Percentiles rank a stretch among this genome's conserved stretches.
Conservation (phyloP, 495 filamentous ascomycete species). For the Staphylotrichum longicolle region DNA sequence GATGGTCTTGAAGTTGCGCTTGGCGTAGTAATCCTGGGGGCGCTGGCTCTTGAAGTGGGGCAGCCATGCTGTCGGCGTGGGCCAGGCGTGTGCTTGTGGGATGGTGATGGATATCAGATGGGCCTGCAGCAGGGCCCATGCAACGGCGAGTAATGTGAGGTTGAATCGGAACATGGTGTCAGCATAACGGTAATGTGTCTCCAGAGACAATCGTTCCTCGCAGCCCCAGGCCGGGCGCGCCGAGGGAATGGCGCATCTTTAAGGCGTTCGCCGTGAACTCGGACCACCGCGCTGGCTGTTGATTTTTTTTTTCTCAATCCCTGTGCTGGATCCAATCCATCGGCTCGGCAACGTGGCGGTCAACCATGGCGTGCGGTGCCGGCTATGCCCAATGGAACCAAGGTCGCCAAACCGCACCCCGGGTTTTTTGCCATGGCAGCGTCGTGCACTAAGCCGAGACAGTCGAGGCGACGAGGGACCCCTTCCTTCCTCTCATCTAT, state of each 20-base stretch:
- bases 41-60: slow-evolving; percentile 18
- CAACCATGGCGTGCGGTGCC: slow-evolving; percentile 17
- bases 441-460: slow-evolving; percentile 16
- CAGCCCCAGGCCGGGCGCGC: neutral
- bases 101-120: neutral
- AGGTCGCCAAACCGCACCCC: slow-evolving; percentile 2
- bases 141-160: neutral
- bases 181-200: neutral
- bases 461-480: neutral
- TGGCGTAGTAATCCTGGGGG: slow-evolving; percentile 12
- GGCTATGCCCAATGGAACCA: slow-evolving; percentile 13
- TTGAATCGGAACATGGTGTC: slow-evolving; percentile 11
- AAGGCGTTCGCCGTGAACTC: neutral
- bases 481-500: neutral
- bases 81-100: slow-evolving; percentile 5
- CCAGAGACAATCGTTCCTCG: neutral
- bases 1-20: slow-evolving; percentile 42
- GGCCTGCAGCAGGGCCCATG: slow-evolving; percentile 11
- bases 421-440: slow-evolving; percentile 10
- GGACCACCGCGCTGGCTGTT: neutral
- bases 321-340: slow-evolving; percentile 14
- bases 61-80: neutral
- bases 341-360: slow-evolving; percentile 27
- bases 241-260: slow-evolving; percentile 10
- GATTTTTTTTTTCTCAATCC: slow-evolving; percentile 17